Percentiles rank a stretch among this genome's conserved stretches.
phyloP scores from a whole-genome alignment of 2,329 filamentous ascomycete genomes.

The Curvularia lunata region DNA sequence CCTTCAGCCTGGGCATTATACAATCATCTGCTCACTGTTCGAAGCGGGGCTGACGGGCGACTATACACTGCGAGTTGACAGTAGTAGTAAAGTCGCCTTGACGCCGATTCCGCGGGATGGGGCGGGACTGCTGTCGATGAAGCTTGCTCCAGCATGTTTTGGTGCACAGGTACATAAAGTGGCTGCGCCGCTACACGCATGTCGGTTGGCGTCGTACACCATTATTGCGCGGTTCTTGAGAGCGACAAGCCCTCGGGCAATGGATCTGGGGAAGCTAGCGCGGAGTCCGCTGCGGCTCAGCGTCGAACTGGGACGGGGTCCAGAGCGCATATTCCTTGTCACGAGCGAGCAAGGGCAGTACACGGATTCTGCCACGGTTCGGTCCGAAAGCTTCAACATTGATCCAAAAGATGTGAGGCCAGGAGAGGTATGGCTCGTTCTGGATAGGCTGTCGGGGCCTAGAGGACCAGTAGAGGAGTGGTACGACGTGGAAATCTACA shows the following conservation, averaged over 20 bases:
- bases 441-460: conserved; percentile 76
- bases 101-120: conserved; percentile 71
- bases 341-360: conserved; percentile 76
- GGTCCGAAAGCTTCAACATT: conserved; percentile 77
- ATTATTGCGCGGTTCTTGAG: conserved; percentile 59
- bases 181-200: conserved; percentile 58
- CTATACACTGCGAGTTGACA: conserved; percentile 78
- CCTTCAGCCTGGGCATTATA: conserved; percentile 78
- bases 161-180: conserved; percentile 59
- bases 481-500: conserved; percentile 58
- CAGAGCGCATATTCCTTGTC: conserved; percentile 69
- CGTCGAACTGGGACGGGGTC: conserved; percentile 74
- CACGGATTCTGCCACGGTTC: conserved; percentile 69
- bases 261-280: conserved; percentile 36
- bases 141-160: conserved; percentile 62
- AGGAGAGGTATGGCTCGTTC: conserved; percentile 76
- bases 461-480: conserved; percentile 55
- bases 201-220: conserved; percentile 67
- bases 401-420: conserved; percentile 64
- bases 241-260: conserved; percentile 36
- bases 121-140: conserved; percentile 73
- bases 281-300: conserved; percentile 69
- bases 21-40: conserved; percentile 88
- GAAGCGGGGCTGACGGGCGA: conserved; percentile 76
- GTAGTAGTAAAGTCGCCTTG: conserved; percentile 63